Conservation (phyloP, 2,329 filamentous ascomycete genomes). For the Calonectria montana region DNA sequence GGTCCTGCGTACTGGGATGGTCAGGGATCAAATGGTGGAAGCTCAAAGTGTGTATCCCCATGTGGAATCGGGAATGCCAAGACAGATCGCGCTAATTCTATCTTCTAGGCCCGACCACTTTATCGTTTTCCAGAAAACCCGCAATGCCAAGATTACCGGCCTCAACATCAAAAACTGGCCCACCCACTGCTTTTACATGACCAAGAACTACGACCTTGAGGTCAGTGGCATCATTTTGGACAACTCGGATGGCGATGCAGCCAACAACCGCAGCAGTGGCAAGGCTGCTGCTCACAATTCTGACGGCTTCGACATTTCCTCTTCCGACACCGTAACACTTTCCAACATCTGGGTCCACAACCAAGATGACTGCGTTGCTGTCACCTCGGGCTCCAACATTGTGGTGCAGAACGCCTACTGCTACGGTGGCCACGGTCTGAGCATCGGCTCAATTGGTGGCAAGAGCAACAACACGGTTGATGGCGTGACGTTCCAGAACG, state of each 20-base stretch:
- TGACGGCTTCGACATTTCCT: conserved; percentile 67
- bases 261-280: conserved; percentile 27
- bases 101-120: conserved; percentile 55
- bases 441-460: conserved; percentile 55
- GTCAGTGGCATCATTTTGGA: conserved; percentile 49
- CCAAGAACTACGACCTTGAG: conserved; percentile 44
- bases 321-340: conserved; percentile 59
- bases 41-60: conserved; percentile 58
- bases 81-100: not conserved
- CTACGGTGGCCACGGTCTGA: conserved; percentile 53
- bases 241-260: conserved; percentile 48
- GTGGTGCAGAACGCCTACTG: conserved; percentile 54
- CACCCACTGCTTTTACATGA: conserved; percentile 52
- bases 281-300: conserved; percentile 57
- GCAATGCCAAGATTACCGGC: conserved; percentile 45
- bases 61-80: not conserved
- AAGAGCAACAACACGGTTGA: conserved; percentile 63
- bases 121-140: conserved; percentile 57
- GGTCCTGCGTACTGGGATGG: conserved; percentile 70
- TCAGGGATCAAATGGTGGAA: conserved; percentile 66
- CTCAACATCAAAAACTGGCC: conserved; percentile 53
- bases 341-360: conserved; percentile 63
- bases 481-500: conserved; percentile 59
- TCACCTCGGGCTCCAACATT: conserved; percentile 62
- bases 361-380: conserved; percentile 69